phyloP scores from a whole-genome alignment of 1,284 basidiomycete genomes.

The Austropuccinia psidii region DNA sequence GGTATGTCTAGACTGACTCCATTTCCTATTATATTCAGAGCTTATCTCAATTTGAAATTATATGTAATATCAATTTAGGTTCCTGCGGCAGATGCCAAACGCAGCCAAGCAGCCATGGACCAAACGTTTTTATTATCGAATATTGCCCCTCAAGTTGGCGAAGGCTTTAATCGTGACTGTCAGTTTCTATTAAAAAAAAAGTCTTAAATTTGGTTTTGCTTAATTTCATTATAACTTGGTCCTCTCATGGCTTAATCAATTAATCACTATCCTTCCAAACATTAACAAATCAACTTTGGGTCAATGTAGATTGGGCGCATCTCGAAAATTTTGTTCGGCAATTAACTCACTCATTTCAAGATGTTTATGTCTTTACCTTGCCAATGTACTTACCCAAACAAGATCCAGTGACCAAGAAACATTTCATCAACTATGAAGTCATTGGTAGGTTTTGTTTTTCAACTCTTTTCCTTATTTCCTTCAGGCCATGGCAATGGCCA shows the following conservation, averaged over 20 bases:
- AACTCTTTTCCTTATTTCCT: not conserved
- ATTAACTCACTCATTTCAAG: slow-evolving; percentile 73
- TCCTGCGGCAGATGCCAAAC: slow-evolving; percentile 93
- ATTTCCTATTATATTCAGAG: not conserved
- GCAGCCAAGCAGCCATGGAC: slow-evolving; percentile 75
- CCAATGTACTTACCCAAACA: slow-evolving; percentile 89
- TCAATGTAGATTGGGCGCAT: slow-evolving; percentile 64
- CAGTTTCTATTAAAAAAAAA: no score
- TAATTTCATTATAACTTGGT: not conserved
- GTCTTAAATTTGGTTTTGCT: not conserved
- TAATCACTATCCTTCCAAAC: not conserved
- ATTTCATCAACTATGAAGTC: slow-evolving; percentile 48
- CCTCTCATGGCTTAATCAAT: not conserved
- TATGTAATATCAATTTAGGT: slow-evolving; percentile 6
- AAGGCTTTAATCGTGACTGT: slow-evolving; percentile 94
- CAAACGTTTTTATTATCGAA: slow-evolving; percentile 94
- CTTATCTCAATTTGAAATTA: not conserved
- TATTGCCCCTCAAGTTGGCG: slow-evolving; percentile 96
- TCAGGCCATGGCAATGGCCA: slow-evolving; percentile 3
- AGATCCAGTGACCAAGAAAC: slow-evolving; percentile 80
- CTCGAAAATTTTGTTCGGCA: slow-evolving; percentile 90
- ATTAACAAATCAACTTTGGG: not conserved
- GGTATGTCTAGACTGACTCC: slow-evolving; percentile 47
- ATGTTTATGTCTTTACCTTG: slow-evolving; percentile 95
- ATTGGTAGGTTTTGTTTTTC: slow-evolving; percentile 16